phyloP scores from a whole-genome alignment of 116 monocot genomes.

The Zostera marina region DNA sequence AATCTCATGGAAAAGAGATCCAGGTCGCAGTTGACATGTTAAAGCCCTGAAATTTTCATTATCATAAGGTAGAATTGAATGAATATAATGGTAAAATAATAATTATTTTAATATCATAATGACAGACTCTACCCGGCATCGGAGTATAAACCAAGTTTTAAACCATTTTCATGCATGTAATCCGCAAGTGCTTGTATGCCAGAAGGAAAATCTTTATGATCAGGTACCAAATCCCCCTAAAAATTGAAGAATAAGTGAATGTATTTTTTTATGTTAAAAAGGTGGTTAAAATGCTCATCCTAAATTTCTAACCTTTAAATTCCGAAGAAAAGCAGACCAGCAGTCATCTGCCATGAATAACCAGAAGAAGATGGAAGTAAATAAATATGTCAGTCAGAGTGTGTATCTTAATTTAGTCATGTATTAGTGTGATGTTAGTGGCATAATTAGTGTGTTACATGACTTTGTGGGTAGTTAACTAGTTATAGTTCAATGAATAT shows the following conservation, averaged over 20 bases:
- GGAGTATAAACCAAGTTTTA: constrained; percentile 93
- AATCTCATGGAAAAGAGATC: constrained; percentile 75
- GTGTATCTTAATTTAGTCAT: no score
- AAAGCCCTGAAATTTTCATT: constrained; percentile 34
- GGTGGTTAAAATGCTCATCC: no score
- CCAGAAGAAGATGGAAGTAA: constrained; percentile 6
- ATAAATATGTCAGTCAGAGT: not conserved
- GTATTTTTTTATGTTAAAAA: no score
- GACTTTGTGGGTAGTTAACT: no score
- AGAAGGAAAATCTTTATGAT: constrained; percentile 66
- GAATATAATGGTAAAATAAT: not conserved
- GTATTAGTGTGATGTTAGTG: no score
- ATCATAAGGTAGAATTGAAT: no score
- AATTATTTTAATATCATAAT: not conserved
- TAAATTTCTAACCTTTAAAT: constrained; percentile 44
- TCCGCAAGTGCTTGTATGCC: constrained; percentile 86
- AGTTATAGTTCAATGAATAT: no score
- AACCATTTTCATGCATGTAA: constrained; percentile 73
- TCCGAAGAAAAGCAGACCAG: constrained; percentile 50
- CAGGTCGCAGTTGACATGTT: constrained; percentile 90
- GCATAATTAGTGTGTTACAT: no score
- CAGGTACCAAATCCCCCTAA: constrained; percentile 73
- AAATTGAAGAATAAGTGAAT: constrained; percentile 2
- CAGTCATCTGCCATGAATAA: constrained; percentile 75
- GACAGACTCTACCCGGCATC: constrained; percentile 74